Evolutionary conservation across 2,329 filamentous ascomycete species (phyloP).

Genomic region (Penicillium concentricum): DNA sequence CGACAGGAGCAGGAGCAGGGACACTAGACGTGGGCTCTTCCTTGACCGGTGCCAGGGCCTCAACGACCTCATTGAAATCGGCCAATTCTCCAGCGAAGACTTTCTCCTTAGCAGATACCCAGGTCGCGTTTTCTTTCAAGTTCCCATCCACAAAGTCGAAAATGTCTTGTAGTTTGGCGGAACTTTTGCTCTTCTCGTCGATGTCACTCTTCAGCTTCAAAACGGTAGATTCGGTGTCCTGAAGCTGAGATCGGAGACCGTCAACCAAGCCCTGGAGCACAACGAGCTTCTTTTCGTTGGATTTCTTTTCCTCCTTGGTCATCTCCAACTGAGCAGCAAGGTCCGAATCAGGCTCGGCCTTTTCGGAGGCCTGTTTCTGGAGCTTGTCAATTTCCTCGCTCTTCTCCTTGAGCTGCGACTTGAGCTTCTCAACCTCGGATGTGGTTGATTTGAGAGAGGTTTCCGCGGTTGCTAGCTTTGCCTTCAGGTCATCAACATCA

Average conservation of each 20-base stretch:
- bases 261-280: conserved; percentile 57
- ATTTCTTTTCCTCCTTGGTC: conserved; percentile 36
- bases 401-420: conserved; percentile 42
- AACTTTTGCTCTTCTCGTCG: conserved; percentile 37
- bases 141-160: conserved; percentile 44
- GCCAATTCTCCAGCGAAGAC: conserved; percentile 33
- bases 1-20: conserved; percentile 12
- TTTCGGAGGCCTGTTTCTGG: conserved; percentile 28
- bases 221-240: conserved; percentile 53
- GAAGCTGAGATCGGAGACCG: conserved; percentile 54
- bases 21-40: conserved; percentile 10
- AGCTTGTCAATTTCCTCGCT: conserved; percentile 40
- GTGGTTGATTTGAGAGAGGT: conserved; percentile 30
- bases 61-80: conserved; percentile 36
- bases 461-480: conserved; percentile 35
- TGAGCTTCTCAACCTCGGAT: conserved; percentile 34
- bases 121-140: conserved; percentile 35
- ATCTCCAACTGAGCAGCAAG: conserved; percentile 34
- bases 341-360: conserved; percentile 24
- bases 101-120: conserved; percentile 36
- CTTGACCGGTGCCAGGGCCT: conserved; percentile 29
- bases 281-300: conserved; percentile 53
- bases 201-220: conserved; percentile 47
- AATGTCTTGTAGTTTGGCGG: conserved; percentile 34
- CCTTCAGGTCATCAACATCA: conserved; percentile 45